Conservation (phyloP, 305 asterid species). For the Solanum aculeatissimum region DNA sequence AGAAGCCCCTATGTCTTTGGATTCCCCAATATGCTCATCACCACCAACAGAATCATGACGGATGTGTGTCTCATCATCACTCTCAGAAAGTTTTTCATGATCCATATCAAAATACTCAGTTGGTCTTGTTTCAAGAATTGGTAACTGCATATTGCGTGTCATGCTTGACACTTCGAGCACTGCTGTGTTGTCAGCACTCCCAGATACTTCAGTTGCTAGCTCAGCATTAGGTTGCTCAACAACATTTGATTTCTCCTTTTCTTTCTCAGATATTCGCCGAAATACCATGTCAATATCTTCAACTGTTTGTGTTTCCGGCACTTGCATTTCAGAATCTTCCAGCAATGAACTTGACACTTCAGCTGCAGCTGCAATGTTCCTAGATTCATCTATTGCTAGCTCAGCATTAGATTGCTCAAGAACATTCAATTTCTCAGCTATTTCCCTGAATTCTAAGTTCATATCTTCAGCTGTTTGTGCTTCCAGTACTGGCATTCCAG, state of each 20-base stretch:
- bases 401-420: slow-evolving; percentile 13
- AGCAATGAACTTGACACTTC: slow-evolving; percentile 1
- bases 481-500: slow-evolving; percentile 24
- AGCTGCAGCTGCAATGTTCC: not conserved
- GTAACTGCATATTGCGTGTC: not conserved
- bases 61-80: not conserved
- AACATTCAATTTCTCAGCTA: not conserved
- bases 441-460: slow-evolving; percentile 6
- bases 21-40: slow-evolving; percentile 10
- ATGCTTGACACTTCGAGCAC: not conserved
- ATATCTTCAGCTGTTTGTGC: slow-evolving; percentile 23
- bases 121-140: slow-evolving; percentile 17
- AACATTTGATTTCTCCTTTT: not conserved
- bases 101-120: slow-evolving; percentile 20
- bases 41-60: slow-evolving; percentile 16
- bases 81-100: slow-evolving; percentile 12
- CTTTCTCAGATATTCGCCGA: not conserved
- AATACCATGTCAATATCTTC: slow-evolving; percentile 16
- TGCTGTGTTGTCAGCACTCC: not conserved
- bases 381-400: slow-evolving; percentile 8
- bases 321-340: slow-evolving; percentile 14
- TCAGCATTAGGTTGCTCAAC: slow-evolving; percentile 13
- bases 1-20: slow-evolving; percentile 12
- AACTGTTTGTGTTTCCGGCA: slow-evolving; percentile 18
- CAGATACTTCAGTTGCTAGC: slow-evolving; percentile 9